Evolutionary conservation across 2,329 filamentous ascomycete genomes (phyloP), one percentile per base, ranked within the genome.

Genomic region (Laburnicola sp.): DNA sequence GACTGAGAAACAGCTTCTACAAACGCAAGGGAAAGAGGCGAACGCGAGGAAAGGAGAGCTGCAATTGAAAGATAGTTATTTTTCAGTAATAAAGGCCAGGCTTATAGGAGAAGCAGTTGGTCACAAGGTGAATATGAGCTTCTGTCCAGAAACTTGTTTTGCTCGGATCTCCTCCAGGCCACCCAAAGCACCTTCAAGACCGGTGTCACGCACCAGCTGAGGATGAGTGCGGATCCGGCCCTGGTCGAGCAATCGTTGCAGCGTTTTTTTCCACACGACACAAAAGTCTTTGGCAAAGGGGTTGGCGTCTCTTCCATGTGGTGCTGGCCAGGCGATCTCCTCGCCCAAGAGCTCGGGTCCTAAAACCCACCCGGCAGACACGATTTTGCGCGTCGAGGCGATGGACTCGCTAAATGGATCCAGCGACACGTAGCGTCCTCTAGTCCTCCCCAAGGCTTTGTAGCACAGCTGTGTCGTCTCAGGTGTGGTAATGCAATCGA

Each of bases 401-500:
- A 53, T n/a, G 6, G 53, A 22, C 23, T 45, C 11, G 25, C 30
- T 22, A 34, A 47, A 54, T 8, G 53, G 51, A 3, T 65, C 61
- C 9, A 66, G 49, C 7, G 58, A 45, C 4, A 48, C 45, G 48
- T 65, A 65, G 8, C 41, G 44, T 3, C 59, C 65, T 7, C 60
- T 57, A n/a, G 56, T 39, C 2, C 58, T 37, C 1, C 63, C 63
- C 6, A 67, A 40, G 32, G 60, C 54, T 7, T 43, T 26, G 45
- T 65, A 63, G 47, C 62, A 64, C 6, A 64, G 31, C 31, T 52
- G 39, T 9, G 49, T 57, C 4, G 51, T 52, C 11, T 50, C 50
- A 31, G 36, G 46, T 46, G 40, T 56, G 27, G 74, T 65, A 45
- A 81, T 75, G 50, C 75, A 78, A 64, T 82, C 79, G 25, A 80